A percentile compares a stretch with the other conserved stretches of the same genome.
Evolutionary conservation across 139 green algal species (phyloP).

Genomic region (Pleodorina starrii): DNA sequence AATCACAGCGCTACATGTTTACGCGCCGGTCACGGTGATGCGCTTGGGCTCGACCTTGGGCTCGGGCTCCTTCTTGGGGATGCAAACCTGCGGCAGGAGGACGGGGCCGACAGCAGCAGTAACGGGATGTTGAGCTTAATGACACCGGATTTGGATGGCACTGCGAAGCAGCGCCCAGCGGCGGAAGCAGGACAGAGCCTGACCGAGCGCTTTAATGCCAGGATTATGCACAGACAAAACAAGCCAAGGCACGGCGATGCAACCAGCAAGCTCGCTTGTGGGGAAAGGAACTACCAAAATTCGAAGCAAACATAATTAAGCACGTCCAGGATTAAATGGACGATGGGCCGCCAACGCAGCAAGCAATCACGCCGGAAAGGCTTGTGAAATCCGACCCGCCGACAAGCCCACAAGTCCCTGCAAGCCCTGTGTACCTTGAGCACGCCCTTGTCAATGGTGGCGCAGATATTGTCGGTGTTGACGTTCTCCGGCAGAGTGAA

Average conservation of each 20-base stretch:
- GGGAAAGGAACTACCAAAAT: background rate
- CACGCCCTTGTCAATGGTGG: slow-evolving; percentile 52
- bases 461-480: slow-evolving; percentile 49
- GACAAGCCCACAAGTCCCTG: background rate
- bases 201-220: background rate
- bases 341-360: background rate
- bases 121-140: too few species aligned
- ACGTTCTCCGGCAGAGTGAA: slow-evolving; percentile 65
- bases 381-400: background rate
- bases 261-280: background rate
- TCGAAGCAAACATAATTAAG: background rate
- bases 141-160: too few species aligned
- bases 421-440: slow-evolving; percentile 7
- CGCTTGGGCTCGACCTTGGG: slow-evolving; percentile 38
- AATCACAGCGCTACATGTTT: too few species aligned
- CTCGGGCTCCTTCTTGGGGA: slow-evolving; percentile 55
- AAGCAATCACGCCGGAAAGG: background rate
- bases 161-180: background rate
- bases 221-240: background rate
- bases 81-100: slow-evolving; percentile 48
- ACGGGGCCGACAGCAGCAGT: background rate
- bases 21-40: slow-evolving; percentile 9
- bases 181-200: background rate
- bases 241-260: background rate
- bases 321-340: background rate